Percentiles rank a stretch among this genome's conserved stretches.
phyloP scores from a whole-genome alignment of 164 flowering plant genomes.

The Taxillus chinensis region DNA sequence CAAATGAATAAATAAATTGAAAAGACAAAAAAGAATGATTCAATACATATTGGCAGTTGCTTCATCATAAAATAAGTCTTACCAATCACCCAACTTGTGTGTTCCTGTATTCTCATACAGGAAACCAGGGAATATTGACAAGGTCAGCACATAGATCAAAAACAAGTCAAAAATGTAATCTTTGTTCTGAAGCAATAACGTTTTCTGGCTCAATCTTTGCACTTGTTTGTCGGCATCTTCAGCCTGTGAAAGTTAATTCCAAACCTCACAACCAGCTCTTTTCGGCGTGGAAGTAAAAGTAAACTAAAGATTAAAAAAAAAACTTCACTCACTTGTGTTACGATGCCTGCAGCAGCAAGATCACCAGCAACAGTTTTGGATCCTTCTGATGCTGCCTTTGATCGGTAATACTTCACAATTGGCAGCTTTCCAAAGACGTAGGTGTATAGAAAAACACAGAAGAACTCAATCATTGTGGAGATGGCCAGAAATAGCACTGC shows the following conservation, averaged over 20 bases:
- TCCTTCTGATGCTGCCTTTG: slow-evolving; percentile 50
- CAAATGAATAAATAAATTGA: too few species aligned
- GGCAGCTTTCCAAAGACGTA: slow-evolving; percentile 30
- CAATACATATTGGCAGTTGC: background rate
- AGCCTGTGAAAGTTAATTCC: slow-evolving; percentile 14
- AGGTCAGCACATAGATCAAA: slow-evolving; percentile 44
- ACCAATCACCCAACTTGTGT: slow-evolving; percentile 49
- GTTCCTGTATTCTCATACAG: slow-evolving; percentile 48
- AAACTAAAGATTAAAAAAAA: background rate
- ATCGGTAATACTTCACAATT: slow-evolving; percentile 38
- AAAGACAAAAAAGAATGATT: background rate
- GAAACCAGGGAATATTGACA: slow-evolving; percentile 61
- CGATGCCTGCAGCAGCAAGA: slow-evolving; percentile 54
- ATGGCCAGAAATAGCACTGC: slow-evolving; percentile 47
- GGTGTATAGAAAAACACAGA: slow-evolving; percentile 38
- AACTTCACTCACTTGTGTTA: slow-evolving; percentile 12
- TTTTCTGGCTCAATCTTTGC: slow-evolving; percentile 35
- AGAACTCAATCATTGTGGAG: slow-evolving; percentile 29
- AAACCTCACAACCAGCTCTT: background rate
- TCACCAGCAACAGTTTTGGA: slow-evolving; percentile 48
- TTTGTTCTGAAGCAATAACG: slow-evolving; percentile 30
- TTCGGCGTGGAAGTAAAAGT: background rate
- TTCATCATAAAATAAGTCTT: background rate
- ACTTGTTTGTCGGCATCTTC: slow-evolving; percentile 11
- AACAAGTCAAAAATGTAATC: slow-evolving; percentile 38